A percentile compares a stretch with the other conserved stretches of the same genome.
phyloP scores from a whole-genome alignment of 2,329 filamentous ascomycete genomes.

The Fusarium brachygibbosum region DNA sequence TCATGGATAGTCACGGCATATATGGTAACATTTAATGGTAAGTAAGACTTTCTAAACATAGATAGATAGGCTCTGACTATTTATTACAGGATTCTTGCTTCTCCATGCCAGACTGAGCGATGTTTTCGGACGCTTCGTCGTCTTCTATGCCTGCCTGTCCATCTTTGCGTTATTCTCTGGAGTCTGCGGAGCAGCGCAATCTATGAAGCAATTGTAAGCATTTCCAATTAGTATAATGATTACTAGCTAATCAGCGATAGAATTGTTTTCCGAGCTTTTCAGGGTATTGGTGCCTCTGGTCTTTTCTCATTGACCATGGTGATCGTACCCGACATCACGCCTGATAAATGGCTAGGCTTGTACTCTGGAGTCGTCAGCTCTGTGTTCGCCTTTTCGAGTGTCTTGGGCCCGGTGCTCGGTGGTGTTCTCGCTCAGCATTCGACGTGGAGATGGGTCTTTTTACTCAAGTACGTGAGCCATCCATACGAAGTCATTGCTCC shows the following conservation, averaged over 20 bases:
- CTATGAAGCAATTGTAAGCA: background rate
- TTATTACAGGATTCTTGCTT: background rate
- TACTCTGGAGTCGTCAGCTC: constrained; percentile 2
- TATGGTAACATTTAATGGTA: background rate
- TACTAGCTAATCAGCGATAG: background rate
- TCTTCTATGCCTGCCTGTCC: background rate
- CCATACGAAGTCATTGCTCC: no score
- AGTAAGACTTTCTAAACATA: background rate
- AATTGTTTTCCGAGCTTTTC: background rate
- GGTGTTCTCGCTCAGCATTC: constrained; percentile 18
- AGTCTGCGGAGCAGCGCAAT: background rate
- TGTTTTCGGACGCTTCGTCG: background rate
- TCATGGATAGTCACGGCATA: constrained; percentile 1
- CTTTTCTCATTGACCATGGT: background rate
- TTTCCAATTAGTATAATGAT: background rate
- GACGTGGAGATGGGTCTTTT: constrained; percentile 21
- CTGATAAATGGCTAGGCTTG: background rate
- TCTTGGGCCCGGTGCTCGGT: constrained; percentile 12
- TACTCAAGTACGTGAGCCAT: constrained; percentile 9
- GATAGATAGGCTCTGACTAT: background rate
- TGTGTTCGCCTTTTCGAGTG: constrained; percentile 15
- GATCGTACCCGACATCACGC: background rate
- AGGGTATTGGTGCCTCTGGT: background rate
- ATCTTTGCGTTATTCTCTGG: background rate
- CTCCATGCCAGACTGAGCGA: background rate